Evolutionary conservation across 805 yeast genomes (phyloP).

Genomic region (Yarrowia sp.): DNA sequence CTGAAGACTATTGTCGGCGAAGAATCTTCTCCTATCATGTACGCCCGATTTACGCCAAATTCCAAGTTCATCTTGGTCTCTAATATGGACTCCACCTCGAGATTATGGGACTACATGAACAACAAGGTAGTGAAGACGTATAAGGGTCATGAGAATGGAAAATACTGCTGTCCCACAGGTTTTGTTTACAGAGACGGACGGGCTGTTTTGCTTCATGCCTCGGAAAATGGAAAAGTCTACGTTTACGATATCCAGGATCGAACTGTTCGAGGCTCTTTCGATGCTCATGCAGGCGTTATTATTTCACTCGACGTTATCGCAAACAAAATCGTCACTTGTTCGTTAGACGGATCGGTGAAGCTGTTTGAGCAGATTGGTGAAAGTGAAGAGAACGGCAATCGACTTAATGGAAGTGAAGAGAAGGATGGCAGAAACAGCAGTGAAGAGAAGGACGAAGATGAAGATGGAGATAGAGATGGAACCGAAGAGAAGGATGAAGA

Average conservation of each 20-base stretch:
- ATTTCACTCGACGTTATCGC: slow-evolving; percentile 19
- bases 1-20: slow-evolving; percentile 84
- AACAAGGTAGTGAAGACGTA: slow-evolving; percentile 82
- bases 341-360: slow-evolving; percentile 26
- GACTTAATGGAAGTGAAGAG: not conserved
- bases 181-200: slow-evolving; percentile 54
- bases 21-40: slow-evolving; percentile 64
- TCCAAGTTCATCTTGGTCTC: slow-evolving; percentile 79
- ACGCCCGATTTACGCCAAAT: slow-evolving; percentile 77
- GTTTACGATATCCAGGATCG: slow-evolving; percentile 75
- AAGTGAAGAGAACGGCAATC: not conserved
- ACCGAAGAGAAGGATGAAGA: not conserved
- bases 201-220: slow-evolving; percentile 59
- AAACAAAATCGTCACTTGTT: slow-evolving; percentile 6
- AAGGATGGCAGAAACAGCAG: not conserved
- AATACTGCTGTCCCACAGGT: slow-evolving; percentile 60
- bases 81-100: slow-evolving; percentile 76
- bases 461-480: not conserved
- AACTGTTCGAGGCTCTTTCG: slow-evolving; percentile 50
- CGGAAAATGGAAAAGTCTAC: slow-evolving; percentile 60
- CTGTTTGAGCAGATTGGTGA: slow-evolving; percentile 3
- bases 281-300: slow-evolving; percentile 5
- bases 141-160: slow-evolving; percentile 51
- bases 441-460: not conserved
- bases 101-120: slow-evolving; percentile 87